Conservation (phyloP, 495 filamentous ascomycete genomes). For the Podospora pseudoanserina region DNA sequence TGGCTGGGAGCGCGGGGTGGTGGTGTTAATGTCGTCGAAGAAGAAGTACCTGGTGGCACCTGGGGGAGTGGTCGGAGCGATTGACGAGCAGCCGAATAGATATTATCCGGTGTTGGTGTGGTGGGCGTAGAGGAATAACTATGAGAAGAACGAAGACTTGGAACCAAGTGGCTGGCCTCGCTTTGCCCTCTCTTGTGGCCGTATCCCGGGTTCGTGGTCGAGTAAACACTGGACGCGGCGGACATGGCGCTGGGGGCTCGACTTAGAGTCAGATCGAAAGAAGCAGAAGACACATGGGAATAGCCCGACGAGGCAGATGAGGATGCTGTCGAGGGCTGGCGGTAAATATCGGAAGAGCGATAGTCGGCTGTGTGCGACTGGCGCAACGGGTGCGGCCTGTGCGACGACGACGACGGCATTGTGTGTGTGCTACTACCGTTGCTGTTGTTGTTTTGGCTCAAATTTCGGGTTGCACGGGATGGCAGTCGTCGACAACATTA, state of each 20-base stretch:
- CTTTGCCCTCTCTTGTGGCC: conserved; percentile 76
- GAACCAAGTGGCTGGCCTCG: conserved; percentile 54
- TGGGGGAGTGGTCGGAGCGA: conserved; percentile 75
- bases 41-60: conserved; percentile 42
- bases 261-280: conserved; percentile 54
- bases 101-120: conserved; percentile 49
- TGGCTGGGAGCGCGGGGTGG: conserved; percentile 18
- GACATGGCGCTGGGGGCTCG: conserved; percentile 56
- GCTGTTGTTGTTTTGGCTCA: conserved; percentile 16
- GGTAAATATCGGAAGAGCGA: conserved; percentile 44
- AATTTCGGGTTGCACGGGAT: conserved; percentile 11
- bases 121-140: conserved; percentile 45
- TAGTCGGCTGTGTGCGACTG: conserved; percentile 64
- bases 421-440: not conserved
- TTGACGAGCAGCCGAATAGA: conserved; percentile 69
- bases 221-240: conserved; percentile 61
- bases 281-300: conserved; percentile 60
- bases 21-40: conserved; percentile 18
- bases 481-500: conserved; percentile 22
- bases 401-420: conserved; percentile 39
- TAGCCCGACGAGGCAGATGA: conserved; percentile 71
- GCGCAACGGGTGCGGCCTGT: conserved; percentile 54
- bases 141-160: conserved; percentile 35
- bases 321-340: conserved; percentile 75
- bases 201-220: conserved; percentile 29